Base-by-base conservation (phyloP, 306 rosid genomes). In the Castanea sativa region DNA sequence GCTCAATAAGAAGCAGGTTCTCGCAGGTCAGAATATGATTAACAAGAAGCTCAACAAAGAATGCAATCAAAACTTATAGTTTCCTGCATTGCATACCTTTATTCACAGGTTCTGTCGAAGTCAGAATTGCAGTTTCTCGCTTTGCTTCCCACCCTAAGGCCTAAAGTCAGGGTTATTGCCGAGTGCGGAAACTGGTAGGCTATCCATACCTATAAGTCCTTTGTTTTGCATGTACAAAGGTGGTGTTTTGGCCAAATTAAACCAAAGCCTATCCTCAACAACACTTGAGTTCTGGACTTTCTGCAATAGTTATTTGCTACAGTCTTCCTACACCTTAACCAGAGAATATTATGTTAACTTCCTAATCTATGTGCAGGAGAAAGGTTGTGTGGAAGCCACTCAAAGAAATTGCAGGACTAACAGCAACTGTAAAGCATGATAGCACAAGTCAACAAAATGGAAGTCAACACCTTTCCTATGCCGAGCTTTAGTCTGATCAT, bases 91-190 rank as follows among this genome's bases (percentile, higher is more conserved):
- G 19, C 55, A 45, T 79, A n/a, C 57, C 72, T 63, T n/a, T 81
- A 7, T 61, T 38, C 65, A 41, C 79, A 92, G 99, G 99, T 91
- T 81, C 91, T 92, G 73, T 94, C 99, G 8, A 94, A 91, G 89
- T 89, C 97, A 10, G 99, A 94, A 77, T 58, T 94, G 82, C 97
- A 94, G 83, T 94, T 94, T 83, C 97, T 94, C 41, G 95, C 97
- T 30, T 76, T 94, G 76, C 86, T 94, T 35, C 99, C 97, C 12
- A 76, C 92, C 15, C 92, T 91, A 32, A 81, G 97, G 79, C 99
- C 99, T 23, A 89, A 86, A 83, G 97, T 92, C 83, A 89, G 99
- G 87, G 97, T 92, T 84, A 89, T 94, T 71, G 99, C 97, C 4
- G 97, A 94, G 80, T 94, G 99, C 3, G 97, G 97, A 87, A 92